Base-by-base conservation (phyloP, 768 basidiomycete genomes). In the Xerocomellus intermedius region DNA sequence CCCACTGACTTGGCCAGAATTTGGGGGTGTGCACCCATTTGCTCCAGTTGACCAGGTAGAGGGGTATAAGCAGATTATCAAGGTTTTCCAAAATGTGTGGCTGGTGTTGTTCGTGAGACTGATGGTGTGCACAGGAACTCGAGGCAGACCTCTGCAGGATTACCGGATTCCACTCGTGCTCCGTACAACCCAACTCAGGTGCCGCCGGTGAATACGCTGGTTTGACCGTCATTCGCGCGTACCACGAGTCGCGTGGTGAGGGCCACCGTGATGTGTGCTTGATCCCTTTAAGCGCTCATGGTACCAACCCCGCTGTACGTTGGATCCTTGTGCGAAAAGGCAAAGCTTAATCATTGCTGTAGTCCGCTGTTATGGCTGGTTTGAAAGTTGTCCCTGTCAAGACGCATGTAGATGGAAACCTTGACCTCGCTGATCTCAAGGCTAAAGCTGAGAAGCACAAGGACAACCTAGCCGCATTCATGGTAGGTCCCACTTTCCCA, bases 121-220 rank as follows among this genome's bases (percentile, higher is more conserved):
- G 21, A 72, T 47, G 10, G 1, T 42, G 19, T 52, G 28, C 38
- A n/a, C 57, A 93, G 89, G 97, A 98, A 77, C 78, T 99, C 53
- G 94, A 96, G 69, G 73, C 79, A 21, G 92, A 98, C 75, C 79
- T 99, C 8, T 92, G 91, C 79, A 88, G 81, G 65, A 91, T 98
- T 56, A 98, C 97, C 13, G 97, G 97, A n/a, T 97, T 98, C 76
- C 82, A 92, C 60, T 85, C 94, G 19, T 93, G 94, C 56, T 95
- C 93, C 1, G 81, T 99, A n/a, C 97, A 99, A 69, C 97, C 97
- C 35, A 99, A 99, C 73, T 98, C 97, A 14, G 97, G 97, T 42
- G 97, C 97, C 17, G 92, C 94, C 56, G 97, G 97, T 26, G 97
- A 99, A 75, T 99, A 95, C 64, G 83, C 97, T 32, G 97, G 97